phyloP scores from a whole-genome alignment of 106 monocot genomes.

The Cymbidium sinense region DNA sequence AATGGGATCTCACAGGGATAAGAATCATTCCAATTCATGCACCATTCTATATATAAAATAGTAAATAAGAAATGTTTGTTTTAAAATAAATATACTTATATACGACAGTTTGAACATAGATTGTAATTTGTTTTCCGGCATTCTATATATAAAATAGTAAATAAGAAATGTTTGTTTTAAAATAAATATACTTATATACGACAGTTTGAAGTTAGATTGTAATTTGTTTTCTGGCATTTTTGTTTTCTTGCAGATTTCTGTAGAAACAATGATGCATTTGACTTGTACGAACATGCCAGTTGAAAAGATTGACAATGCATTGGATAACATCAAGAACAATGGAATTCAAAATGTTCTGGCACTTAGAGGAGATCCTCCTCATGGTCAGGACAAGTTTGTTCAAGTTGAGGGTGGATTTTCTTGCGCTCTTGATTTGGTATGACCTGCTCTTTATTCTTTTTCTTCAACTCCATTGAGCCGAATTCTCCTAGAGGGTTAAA shows the following conservation, averaged over 20 bases:
- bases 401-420: constrained; percentile 81
- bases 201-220: not conserved
- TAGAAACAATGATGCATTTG: constrained; percentile 96
- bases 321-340: constrained; percentile 61
- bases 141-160: not conserved
- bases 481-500: not conserved
- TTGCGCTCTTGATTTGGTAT: constrained; percentile 90
- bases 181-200: not conserved
- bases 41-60: not conserved
- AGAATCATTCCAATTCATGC: not conserved
- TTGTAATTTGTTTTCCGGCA: not conserved
- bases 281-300: constrained; percentile 96
- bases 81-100: not conserved
- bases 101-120: not conserved
- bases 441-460: not conserved
- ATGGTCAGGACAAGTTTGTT: constrained; percentile 87
- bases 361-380: constrained; percentile 87
- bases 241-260: constrained; percentile 44
- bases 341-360: constrained; percentile 95
- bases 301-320: constrained; percentile 85
- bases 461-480: not conserved
- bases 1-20: not conserved
- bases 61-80: not conserved
- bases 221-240: not conserved
- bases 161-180: not conserved